Evolutionary conservation across 129 eudicot genomes (phyloP).

Genomic region (Centrapalus pauciflorus): DNA sequence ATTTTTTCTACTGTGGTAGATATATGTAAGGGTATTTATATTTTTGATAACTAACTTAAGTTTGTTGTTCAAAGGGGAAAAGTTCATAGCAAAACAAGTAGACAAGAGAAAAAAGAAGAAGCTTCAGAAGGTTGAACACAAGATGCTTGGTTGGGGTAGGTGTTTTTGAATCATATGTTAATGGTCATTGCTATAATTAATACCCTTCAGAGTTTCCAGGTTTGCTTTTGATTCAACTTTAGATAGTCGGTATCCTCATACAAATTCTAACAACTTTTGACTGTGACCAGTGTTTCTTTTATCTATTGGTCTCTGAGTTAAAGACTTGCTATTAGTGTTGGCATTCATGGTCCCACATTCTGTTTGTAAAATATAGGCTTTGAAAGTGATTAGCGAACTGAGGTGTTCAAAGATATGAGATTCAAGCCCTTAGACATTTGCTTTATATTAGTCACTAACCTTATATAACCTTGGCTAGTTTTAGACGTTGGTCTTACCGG

Average conservation of each 20-base stretch:
- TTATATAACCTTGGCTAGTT: too few relatives aligned
- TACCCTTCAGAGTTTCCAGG: background rate
- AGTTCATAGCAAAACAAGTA: conserved; percentile 69
- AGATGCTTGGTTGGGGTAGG: conserved; percentile 99
- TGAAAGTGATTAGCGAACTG: too few relatives aligned
- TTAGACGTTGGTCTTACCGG: too few relatives aligned
- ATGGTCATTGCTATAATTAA: background rate
- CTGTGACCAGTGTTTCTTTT: background rate
- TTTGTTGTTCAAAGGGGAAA: conserved; percentile 65
- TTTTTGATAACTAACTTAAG: background rate
- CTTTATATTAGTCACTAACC: too few relatives aligned
- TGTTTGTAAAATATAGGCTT: too few relatives aligned
- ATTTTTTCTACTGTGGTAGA: background rate
- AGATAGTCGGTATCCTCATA: background rate
- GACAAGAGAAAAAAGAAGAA: conserved; percentile 89
- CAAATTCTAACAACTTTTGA: background rate
- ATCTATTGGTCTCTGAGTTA: background rate
- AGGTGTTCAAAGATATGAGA: too few relatives aligned
- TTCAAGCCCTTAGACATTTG: too few relatives aligned
- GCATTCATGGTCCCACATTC: too few relatives aligned
- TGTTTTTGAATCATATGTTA: background rate
- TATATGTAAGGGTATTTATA: background rate
- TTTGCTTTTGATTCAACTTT: background rate
- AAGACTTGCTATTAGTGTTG: too few relatives aligned
- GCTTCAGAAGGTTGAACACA: conserved; percentile 83